Evolutionary conservation across 768 basidiomycete genomes (phyloP).

Genomic region (Scleroderma bovista): DNA sequence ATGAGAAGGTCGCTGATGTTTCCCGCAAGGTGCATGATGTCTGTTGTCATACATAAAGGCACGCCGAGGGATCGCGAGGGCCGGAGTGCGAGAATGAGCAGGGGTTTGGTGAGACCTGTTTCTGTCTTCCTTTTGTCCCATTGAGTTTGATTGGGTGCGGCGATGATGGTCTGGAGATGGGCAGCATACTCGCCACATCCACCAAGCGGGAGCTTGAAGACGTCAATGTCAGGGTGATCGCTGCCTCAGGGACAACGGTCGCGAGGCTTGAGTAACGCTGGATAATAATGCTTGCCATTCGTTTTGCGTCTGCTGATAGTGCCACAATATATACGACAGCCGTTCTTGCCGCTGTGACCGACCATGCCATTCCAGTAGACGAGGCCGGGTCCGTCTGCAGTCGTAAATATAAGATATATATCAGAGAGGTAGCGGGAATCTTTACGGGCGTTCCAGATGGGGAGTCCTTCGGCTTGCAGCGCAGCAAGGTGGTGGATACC

Average conservation of each 20-base stretch:
- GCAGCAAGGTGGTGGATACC: slow-evolving; percentile 23
- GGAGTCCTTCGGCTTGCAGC: slow-evolving; percentile 24
- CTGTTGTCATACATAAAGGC: slow-evolving; percentile 32
- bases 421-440: slow-evolving; percentile 10
- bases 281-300: slow-evolving; percentile 27
- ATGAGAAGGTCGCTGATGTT: slow-evolving; percentile 24
- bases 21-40: slow-evolving; percentile 38
- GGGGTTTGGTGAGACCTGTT: slow-evolving; percentile 33
- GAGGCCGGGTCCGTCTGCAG: slow-evolving; percentile 27
- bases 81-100: slow-evolving; percentile 31
- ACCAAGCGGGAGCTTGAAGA: slow-evolving; percentile 10
- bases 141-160: slow-evolving; percentile 11
- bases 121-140: slow-evolving; percentile 22
- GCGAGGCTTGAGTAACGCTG: slow-evolving; percentile 22
- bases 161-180: neutral
- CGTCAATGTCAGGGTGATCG: slow-evolving; percentile 26
- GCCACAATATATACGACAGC: slow-evolving; percentile 32
- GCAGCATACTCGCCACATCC: slow-evolving; percentile 5
- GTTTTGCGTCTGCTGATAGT: slow-evolving; percentile 25
- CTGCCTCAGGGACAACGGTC: slow-evolving; percentile 21
- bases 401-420: slow-evolving; percentile 9
- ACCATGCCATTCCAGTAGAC: slow-evolving; percentile 29
- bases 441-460: slow-evolving; percentile 27
- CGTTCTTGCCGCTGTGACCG: slow-evolving; percentile 28
- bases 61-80: slow-evolving; percentile 17